Evolutionary conservation across 1,139 yeast genomes (phyloP), one percentile per base, ranked within the genome.

Genomic region (Candida frijolesensis): DNA sequence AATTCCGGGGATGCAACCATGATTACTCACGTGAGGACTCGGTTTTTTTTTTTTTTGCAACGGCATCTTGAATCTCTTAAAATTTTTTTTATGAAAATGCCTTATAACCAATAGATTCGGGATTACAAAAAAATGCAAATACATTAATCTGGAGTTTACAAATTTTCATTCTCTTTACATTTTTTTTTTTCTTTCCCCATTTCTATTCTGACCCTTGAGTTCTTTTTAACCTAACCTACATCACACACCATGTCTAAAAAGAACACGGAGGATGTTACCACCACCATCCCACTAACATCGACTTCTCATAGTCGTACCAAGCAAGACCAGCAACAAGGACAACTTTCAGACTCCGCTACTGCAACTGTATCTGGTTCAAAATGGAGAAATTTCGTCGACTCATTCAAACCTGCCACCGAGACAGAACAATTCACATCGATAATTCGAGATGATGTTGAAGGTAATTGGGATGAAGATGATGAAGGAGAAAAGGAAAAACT

Each of bases 331-430:
- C 29, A 25, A 25, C 9, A 25, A 25, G 10, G 10, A 25, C 4
- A 25, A 25, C 8, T 9, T 4, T 9, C 29, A 2, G 39, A 16
- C n/a, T 19, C 39, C 12, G 25, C 6, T 22, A 11, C n/a, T 22
- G 22, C 15, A 8, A 11, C n/a, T 22, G 22, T 9, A 8, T 7
- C 51, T 5, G 60, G 35, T 7, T 44, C 64, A 25, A 68, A 63
- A 63, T 73, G 78, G 78, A 71, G 65, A 51, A 55, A 61, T 14
- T 73, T 74, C 53, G 68, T 67, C 51, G 76, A 74, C 53, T 72
- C 78, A 7, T 74, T 74, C 61, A 71, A 66, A 54, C 65, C 72
- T 19, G 65, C 66, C n/a, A 54, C 55, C n/a, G 63, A 60, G 19
- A 47, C 54, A 4, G 65, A 60, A 44, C 44, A 57, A 40, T 53